phyloP scores from a whole-genome alignment of 768 basidiomycete genomes.

The Harrya chromipes region DNA sequence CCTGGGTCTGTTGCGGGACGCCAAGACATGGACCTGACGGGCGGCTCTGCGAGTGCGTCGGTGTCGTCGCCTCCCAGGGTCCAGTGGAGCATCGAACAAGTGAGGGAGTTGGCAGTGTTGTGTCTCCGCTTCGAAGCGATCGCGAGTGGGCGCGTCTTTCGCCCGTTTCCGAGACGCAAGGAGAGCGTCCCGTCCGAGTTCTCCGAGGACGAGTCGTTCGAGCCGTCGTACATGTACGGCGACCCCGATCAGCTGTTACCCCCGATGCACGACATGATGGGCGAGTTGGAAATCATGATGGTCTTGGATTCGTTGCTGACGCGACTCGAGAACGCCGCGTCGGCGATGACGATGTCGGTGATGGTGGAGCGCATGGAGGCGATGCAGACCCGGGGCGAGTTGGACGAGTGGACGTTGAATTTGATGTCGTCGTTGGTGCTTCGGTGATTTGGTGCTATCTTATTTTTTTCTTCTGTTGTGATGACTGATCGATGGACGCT shows the following conservation, averaged over 20 bases:
- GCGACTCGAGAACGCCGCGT: slow-evolving; percentile 72
- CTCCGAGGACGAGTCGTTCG: slow-evolving; percentile 20
- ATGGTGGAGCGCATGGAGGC: slow-evolving; percentile 26
- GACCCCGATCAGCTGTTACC: slow-evolving; percentile 68
- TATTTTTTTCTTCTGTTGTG: background rate
- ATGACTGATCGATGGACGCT: background rate
- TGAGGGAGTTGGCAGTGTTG: slow-evolving; percentile 67
- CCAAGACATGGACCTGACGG: slow-evolving; percentile 49
- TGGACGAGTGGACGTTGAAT: slow-evolving; percentile 50
- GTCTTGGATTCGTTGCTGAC: slow-evolving; percentile 74
- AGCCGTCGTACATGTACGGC: slow-evolving; percentile 45
- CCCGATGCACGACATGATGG: slow-evolving; percentile 60
- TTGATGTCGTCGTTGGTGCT: slow-evolving; percentile 37
- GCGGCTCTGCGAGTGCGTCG: slow-evolving; percentile 11
- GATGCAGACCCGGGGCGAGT: slow-evolving; percentile 35
- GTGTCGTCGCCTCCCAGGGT: slow-evolving; percentile 35
- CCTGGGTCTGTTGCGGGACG: slow-evolving; percentile 72
- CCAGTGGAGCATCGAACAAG: slow-evolving; percentile 71
- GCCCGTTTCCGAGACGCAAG: slow-evolving; percentile 35
- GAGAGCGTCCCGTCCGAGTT: slow-evolving; percentile 27
- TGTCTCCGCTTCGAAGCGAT: slow-evolving; percentile 81
- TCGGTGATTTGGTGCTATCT: slow-evolving; percentile 15
- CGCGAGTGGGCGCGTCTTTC: slow-evolving; percentile 59
- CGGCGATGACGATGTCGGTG: slow-evolving; percentile 23
- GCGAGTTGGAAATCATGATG: slow-evolving; percentile 68